phyloP scores from a whole-genome alignment of 2,329 filamentous ascomycete genomes.

The Grosmannia clavigera region DNA sequence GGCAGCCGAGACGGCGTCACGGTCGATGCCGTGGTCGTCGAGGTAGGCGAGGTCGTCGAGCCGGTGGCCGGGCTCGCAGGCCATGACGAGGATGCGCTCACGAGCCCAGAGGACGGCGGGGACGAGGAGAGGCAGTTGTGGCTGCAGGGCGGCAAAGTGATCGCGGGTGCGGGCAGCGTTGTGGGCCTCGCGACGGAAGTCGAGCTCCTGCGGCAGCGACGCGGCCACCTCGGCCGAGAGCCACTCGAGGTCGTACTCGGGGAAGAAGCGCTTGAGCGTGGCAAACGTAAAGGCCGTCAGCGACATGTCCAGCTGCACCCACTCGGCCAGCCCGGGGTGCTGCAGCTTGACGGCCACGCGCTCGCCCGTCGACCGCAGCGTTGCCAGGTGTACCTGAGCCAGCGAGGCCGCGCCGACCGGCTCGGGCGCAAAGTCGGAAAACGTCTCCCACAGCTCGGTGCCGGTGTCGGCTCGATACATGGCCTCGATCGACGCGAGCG shows the following conservation, averaged over 20 bases:
- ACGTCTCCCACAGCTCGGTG: constrained; percentile 64
- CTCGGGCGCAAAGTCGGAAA: constrained; percentile 66
- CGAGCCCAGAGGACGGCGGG: constrained; percentile 84
- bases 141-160: constrained; percentile 60
- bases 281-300: constrained; percentile 83
- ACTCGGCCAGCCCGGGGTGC: constrained; percentile 79
- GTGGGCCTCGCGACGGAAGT: constrained; percentile 73
- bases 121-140: constrained; percentile 70
- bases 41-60: constrained; percentile 83
- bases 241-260: constrained; percentile 96
- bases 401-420: constrained; percentile 90
- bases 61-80: constrained; percentile 73
- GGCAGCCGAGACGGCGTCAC: constrained; percentile 88
- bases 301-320: constrained; percentile 76
- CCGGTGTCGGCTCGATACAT: constrained; percentile 85
- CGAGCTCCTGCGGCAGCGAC: constrained; percentile 80
- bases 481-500: constrained; percentile 68
- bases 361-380: constrained; percentile 66
- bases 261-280: constrained; percentile 84
- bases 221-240: constrained; percentile 84
- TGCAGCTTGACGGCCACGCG: constrained; percentile 95
- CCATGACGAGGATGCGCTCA: constrained; percentile 87
- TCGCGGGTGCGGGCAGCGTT: constrained; percentile 71
- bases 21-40: constrained; percentile 75
- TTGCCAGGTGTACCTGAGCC: constrained; percentile 86